phyloP scores from a whole-genome alignment of 768 basidiomycete species.

The Amanita thiersii region DNA sequence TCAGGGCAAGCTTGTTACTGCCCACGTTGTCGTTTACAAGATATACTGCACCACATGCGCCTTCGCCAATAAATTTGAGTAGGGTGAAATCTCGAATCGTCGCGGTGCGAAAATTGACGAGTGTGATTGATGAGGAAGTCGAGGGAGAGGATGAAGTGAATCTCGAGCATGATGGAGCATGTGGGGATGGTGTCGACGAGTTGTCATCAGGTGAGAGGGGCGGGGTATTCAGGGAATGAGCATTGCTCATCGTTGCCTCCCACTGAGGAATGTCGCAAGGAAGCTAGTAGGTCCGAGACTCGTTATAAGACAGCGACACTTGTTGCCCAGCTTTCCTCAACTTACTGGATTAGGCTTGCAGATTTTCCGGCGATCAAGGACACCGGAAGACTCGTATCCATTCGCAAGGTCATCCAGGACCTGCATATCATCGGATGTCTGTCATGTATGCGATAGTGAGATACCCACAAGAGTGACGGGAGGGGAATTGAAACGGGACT shows the following conservation, averaged over 20 bases:
- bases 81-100: constrained; percentile 8
- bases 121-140: not conserved
- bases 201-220: not conserved
- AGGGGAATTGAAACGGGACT: too few relatives aligned
- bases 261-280: too few relatives aligned
- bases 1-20: constrained; percentile 9
- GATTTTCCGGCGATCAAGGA: constrained; percentile 8
- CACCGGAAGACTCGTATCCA: constrained; percentile 8
- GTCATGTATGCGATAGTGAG: too few relatives aligned
- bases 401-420: not conserved
- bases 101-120: not conserved
- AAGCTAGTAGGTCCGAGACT: not conserved
- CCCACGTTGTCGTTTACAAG: constrained; percentile 8
- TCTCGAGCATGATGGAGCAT: not conserved
- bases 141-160: not conserved
- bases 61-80: constrained; percentile 10
- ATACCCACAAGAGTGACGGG: too few relatives aligned
- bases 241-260: too few relatives aligned
- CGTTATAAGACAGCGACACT: not conserved
- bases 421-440: not conserved
- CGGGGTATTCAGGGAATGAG: too few relatives aligned
- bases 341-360: not conserved
- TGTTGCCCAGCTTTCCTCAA: not conserved
- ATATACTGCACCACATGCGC: constrained; percentile 11
- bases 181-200: not conserved